Evolutionary conservation across 2,329 filamentous ascomycete species (phyloP).

Genomic region (Davidsoniella eucalypti): DNA sequence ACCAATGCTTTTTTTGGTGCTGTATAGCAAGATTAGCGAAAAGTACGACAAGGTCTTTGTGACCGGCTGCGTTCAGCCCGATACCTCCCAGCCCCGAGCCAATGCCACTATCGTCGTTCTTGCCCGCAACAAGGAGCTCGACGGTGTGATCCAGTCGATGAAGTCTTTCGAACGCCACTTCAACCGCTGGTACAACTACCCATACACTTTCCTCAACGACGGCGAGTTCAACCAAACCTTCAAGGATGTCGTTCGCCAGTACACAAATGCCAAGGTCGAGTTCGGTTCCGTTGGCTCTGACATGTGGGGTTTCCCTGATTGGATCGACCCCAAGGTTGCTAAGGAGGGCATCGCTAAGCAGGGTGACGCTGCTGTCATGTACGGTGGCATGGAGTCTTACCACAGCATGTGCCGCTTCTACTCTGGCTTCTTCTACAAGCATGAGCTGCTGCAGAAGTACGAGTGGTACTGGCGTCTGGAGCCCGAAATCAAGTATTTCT

Average conservation of each 20-base stretch:
- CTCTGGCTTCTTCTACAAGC: conserved; percentile 98
- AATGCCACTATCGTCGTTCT: conserved; percentile 94
- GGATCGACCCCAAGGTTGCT: conserved; percentile 85
- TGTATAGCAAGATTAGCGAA: conserved; percentile 77
- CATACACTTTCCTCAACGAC: conserved; percentile 96
- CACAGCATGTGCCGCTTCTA: conserved; percentile 99
- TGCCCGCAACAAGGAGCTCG: conserved; percentile 88
- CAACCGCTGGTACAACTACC: conserved; percentile 97
- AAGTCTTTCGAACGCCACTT: conserved; percentile 98
- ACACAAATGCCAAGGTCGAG: conserved; percentile 76
- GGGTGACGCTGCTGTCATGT: conserved; percentile 96
- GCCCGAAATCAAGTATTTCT: conserved; percentile 99
- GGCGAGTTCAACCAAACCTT: conserved; percentile 93
- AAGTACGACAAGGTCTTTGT: conserved; percentile 95
- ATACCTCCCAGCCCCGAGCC: conserved; percentile 62
- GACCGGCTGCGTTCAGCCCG: conserved; percentile 69
- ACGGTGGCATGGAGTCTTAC: conserved; percentile 95
- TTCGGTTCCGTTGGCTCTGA: conserved; percentile 83
- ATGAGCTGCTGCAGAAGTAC: conserved; percentile 85
- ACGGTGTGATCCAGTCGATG: conserved; percentile 88
- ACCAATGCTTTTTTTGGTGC: conserved; percentile 1
- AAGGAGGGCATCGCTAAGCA: conserved; percentile 94
- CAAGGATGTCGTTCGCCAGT: conserved; percentile 72
- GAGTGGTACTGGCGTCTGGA: conserved; percentile 99
- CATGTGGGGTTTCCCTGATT: conserved; percentile 95